Evolutionary conservation across 192 early-diverging fungal species (phyloP).

Genomic region (Coemansia biformis): DNA sequence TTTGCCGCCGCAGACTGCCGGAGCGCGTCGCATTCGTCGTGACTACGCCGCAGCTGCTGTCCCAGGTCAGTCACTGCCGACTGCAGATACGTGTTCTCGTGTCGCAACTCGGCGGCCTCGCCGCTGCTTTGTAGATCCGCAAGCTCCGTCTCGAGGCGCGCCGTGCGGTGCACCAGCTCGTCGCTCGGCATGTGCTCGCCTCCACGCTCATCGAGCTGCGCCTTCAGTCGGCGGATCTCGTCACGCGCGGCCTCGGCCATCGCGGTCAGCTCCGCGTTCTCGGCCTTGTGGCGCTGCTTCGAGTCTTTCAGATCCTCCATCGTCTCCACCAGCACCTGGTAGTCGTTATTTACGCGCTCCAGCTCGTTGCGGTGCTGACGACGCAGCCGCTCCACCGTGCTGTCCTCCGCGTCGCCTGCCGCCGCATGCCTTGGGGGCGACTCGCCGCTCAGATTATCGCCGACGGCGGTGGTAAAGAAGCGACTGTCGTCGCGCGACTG

Average conservation of each 20-base stretch:
- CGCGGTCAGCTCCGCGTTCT: slow-evolving; percentile 6
- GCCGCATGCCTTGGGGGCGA: neutral
- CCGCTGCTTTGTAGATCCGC: slow-evolving; percentile 16
- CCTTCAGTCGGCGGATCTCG: slow-evolving; percentile 15
- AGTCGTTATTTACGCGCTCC: slow-evolving; percentile 12
- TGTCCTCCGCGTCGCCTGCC: neutral
- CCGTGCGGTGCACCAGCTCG: slow-evolving; percentile 29
- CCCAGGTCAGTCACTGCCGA: slow-evolving; percentile 8
- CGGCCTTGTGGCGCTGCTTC: slow-evolving; percentile 16
- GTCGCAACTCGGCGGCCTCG: neutral
- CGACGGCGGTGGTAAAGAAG: slow-evolving; percentile 20
- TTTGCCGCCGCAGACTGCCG: slow-evolving; percentile 15
- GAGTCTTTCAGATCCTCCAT: slow-evolving; percentile 11
- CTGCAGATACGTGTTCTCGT: slow-evolving; percentile 10
- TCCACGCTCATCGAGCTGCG: slow-evolving; percentile 25
- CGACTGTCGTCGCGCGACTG: slow-evolving; percentile 19
- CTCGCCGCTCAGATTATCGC: slow-evolving; percentile 1
- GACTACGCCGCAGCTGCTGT: slow-evolving; percentile 6
- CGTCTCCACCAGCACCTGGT: slow-evolving; percentile 8
- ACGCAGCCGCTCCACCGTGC: slow-evolving; percentile 2
- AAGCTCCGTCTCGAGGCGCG: slow-evolving; percentile 35
- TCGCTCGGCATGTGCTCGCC: slow-evolving; percentile 12
- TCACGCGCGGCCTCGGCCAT: slow-evolving; percentile 10
- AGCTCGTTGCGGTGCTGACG: slow-evolving; percentile 18
- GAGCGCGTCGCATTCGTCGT: slow-evolving; percentile 18